Conservation (phyloP, 495 filamentous ascomycete genomes). For the Annulohypoxylon stygium region DNA sequence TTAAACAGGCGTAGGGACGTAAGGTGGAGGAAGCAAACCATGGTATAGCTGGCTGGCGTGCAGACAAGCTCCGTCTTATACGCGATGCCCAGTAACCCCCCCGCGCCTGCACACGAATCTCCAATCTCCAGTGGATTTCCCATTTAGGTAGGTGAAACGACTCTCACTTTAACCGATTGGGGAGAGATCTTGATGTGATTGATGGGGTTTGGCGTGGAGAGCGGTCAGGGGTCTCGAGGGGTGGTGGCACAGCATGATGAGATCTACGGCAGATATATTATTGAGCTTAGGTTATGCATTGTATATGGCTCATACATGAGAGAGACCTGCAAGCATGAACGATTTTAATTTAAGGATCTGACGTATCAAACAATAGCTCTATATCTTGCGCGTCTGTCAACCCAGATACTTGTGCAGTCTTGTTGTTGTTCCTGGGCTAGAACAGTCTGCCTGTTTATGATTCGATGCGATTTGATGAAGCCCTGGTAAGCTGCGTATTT, state of each 20-base stretch:
- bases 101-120: constrained; percentile 25
- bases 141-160: constrained; percentile 46
- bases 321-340: constrained; percentile 19
- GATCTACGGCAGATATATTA: constrained; percentile 27
- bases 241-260: constrained; percentile 39
- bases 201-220: constrained; percentile 20
- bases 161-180: constrained; percentile 39
- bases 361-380: constrained; percentile 14
- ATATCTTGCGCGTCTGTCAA: constrained; percentile 19
- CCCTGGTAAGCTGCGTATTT: constrained; percentile 5
- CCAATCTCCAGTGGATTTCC: constrained; percentile 32
- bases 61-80: constrained; percentile 21
- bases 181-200: constrained; percentile 33
- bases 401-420: not conserved
- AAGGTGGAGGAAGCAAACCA: constrained; percentile 16
- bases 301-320: not conserved
- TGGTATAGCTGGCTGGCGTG: constrained; percentile 7
- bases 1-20: constrained; percentile 2
- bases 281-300: constrained; percentile 27
- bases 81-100: constrained; percentile 11
- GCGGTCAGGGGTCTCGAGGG: constrained; percentile 10
- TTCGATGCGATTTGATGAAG: not conserved
- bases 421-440: constrained; percentile 18
- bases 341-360: constrained; percentile 27
- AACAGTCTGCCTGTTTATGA: constrained; percentile 3